Conservation (phyloP, 164 flowering plant genomes). For the Sextonia rubra region DNA sequence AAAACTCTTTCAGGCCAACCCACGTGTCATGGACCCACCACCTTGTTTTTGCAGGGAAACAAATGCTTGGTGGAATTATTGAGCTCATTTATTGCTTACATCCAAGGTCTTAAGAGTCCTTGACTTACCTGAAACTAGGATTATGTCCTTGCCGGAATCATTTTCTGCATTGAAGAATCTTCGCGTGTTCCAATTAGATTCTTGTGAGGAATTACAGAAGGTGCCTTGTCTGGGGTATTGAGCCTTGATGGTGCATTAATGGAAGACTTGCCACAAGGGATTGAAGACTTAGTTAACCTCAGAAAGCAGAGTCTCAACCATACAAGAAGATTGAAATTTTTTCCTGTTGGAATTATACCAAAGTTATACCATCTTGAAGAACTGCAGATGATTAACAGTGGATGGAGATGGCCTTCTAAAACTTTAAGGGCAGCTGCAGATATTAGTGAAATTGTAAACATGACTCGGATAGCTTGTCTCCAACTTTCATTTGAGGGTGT, state of each 20-base stretch:
- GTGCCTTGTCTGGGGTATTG: background rate
- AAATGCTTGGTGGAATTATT: background rate
- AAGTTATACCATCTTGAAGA: no score
- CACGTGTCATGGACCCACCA: conserved; percentile 12
- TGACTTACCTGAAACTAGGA: conserved; percentile 3
- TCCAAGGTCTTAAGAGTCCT: conserved; percentile 2
- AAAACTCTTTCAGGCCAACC: conserved; percentile 6
- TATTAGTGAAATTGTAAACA: no score
- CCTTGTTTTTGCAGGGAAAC: conserved; percentile 17
- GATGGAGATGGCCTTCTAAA: no score
- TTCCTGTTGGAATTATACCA: no score
- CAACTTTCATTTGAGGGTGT: no score
- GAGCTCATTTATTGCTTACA: conserved; percentile 3
- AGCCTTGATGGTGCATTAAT: background rate
- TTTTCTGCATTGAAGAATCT: background rate
- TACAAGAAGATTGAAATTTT: no score
- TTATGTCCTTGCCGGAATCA: conserved; percentile 5
- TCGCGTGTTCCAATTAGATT: background rate
- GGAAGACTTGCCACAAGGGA: background rate
- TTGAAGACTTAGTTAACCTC: background rate
- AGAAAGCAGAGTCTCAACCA: background rate
- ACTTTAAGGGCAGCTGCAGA: no score
- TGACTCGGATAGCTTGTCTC: no score
- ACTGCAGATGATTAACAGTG: no score
- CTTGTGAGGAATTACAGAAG: background rate